Base-by-base conservation (phyloP, 768 basidiomycete genomes). In the Kwoniella bestiolae region DNA sequence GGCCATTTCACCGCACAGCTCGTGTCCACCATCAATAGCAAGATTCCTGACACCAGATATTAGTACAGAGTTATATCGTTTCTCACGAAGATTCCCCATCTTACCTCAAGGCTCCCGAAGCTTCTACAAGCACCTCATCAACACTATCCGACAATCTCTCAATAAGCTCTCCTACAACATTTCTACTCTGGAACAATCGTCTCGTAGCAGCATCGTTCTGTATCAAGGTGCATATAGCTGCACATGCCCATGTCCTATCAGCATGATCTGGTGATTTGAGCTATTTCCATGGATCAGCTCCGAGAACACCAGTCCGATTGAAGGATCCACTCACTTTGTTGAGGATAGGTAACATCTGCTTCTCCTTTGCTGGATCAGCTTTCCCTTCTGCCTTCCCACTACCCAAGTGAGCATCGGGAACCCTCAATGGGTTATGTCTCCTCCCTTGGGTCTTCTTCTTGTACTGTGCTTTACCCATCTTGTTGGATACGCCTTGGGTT, bases 1-100 rank as follows among this genome's bases (percentile, higher is more conserved):
- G 83, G 90, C 94, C 91, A 97, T 94, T 81, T 96, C 92, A 1
- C 90, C 92, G 73, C 94, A 94, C 51, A 96, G 90, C 69, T 96
- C 93, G 77, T 91, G 91, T 56, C 94, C 94, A 16, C 94, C 94
- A 76, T 97, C 94, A 74, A 97, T 89, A 74, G 92, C 93, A 14
- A 97, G 82, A 82, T 96, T 97, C 67, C 94, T 96, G 56, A 8
- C 18, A 32, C 56, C 49, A 16, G 26, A 6, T 23, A 34, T 58
- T 44, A 64, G 35, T 51, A 23, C 18, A 45, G 34, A 38, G 86
- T 74, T 73, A 92, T 94, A 93, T 86, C 62, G 96, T 81, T 38
- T 93, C 88, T 35, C 94, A 94, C 67, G 87, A 86, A 52, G 94
- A 92, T 80, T 97, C 94, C 14, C 92, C 86, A 7, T n/a, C 87